Evolutionary conservation across 257 asterid genomes (phyloP).

Genomic region (Solanum chmielewskii): DNA sequence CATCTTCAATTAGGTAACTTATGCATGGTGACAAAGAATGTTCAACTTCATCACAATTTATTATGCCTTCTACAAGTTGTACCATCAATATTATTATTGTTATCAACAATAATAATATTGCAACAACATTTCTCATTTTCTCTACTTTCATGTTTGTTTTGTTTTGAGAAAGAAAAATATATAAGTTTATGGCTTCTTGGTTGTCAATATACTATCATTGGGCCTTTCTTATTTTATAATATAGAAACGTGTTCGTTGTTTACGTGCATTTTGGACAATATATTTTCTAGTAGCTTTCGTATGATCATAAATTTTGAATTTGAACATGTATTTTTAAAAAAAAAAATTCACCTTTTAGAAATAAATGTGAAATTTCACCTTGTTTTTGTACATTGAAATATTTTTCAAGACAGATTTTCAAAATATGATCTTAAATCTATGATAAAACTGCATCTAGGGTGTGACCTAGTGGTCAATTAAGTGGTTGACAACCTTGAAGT

Average conservation of each 20-base stretch:
- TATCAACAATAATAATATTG: background rate
- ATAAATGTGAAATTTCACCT: background rate
- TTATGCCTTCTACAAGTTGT: background rate
- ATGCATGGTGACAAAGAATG: background rate
- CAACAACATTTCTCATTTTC: background rate
- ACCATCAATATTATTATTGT: background rate
- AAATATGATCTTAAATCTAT: background rate
- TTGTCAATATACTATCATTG: background rate
- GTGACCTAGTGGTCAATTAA: background rate
- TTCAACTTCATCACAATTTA: conserved; percentile 1
- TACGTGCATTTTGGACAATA: background rate
- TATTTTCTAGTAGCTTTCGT: background rate
- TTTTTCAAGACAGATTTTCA: background rate
- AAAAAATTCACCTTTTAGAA: background rate
- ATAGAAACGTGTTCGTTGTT: background rate
- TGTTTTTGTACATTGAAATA: background rate
- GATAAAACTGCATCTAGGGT: background rate
- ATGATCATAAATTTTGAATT: no score
- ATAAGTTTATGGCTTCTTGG: background rate
- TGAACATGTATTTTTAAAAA: no score
- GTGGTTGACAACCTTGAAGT: background rate
- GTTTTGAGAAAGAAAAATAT: background rate
- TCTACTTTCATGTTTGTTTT: background rate
- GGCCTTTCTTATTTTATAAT: background rate
- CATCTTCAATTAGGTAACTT: conserved; percentile 1